Conservation (phyloP, 768 basidiomycete genomes). For the Coprinopsis sp. region DNA sequence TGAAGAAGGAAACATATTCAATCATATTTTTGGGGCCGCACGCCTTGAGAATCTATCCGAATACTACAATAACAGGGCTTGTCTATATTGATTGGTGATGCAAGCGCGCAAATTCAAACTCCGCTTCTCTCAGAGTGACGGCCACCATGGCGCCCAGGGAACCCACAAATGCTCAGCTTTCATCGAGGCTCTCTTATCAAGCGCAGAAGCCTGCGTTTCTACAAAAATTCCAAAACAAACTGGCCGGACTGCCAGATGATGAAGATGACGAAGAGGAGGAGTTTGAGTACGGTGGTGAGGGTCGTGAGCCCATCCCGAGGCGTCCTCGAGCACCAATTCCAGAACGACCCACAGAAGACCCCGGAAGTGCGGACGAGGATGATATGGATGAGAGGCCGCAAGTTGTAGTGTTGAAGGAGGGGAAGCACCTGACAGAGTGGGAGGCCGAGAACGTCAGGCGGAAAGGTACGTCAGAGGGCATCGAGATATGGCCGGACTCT, state of each 20-base stretch:
- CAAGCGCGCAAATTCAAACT: no score
- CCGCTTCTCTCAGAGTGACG: no score
- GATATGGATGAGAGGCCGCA: conserved; percentile 78
- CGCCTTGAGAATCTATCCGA: no score
- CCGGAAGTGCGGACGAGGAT: conserved; percentile 56
- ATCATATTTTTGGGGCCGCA: no score
- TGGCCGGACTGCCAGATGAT: conserved; percentile 49
- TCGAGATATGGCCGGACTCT: no score
- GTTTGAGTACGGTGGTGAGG: conserved; percentile 63
- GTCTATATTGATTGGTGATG: no score
- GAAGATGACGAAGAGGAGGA: conserved; percentile 44
- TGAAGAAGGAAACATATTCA: no score
- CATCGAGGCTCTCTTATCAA: conserved; percentile 63
- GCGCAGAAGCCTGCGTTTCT: conserved; percentile 60
- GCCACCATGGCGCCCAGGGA: conserved; percentile 55
- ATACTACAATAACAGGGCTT: no score
- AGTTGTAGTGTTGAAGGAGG: conserved; percentile 82
- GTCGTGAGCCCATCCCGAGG: conserved; percentile 68
- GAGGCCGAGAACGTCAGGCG: conserved; percentile 77
- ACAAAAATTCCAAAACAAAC: conserved; percentile 56
- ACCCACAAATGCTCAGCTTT: conserved; percentile 67
- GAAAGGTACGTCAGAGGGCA: no score
- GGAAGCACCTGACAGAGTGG: conserved; percentile 76
- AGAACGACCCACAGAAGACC: conserved; percentile 59
- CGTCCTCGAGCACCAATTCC: conserved; percentile 74